These are phyloP conservation scores for Przewalskia tangutica DNA, from an alignment of 257 asterid species.

Conservation along the genomic window DNA sequence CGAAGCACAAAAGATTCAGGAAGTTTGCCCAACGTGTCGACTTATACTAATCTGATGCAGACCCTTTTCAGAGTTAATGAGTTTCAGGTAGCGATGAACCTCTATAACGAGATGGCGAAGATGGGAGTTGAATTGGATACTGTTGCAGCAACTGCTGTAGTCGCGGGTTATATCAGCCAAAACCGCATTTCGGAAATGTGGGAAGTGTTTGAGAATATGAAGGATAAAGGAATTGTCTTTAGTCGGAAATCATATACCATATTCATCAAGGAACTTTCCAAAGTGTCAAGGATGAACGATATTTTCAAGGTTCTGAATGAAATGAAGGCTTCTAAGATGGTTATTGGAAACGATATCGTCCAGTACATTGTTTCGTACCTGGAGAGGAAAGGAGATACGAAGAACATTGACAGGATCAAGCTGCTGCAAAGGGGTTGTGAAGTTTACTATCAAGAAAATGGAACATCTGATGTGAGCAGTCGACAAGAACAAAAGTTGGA, in stretches of 20 bases:
- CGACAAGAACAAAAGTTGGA: constrained; percentile 11
- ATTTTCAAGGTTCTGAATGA: constrained; percentile 42
- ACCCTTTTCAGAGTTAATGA: constrained; percentile 47
- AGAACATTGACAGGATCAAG: constrained; percentile 26
- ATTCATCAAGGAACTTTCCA: constrained; percentile 60
- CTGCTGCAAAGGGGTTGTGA: constrained; percentile 21
- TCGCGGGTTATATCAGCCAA: constrained; percentile 49
- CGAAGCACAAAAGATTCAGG: constrained; percentile 45
- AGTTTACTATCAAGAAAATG: constrained; percentile 6
- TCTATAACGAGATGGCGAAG: constrained; percentile 58
- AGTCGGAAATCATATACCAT: constrained; percentile 34
- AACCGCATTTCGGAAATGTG: constrained; percentile 51
- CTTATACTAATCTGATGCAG: constrained; percentile 60
- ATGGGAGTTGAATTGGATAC: constrained; percentile 44
- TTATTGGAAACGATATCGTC: constrained; percentile 30
- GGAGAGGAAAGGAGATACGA: constrained; percentile 44
- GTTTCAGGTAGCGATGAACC: constrained; percentile 44
- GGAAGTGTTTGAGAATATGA: constrained; percentile 43
- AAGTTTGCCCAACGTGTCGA: constrained; percentile 30
- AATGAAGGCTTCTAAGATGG: constrained; percentile 29
- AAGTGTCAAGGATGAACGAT: constrained; percentile 51
- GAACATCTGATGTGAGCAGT: constrained; percentile 6
- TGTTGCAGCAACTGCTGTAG: constrained; percentile 55
- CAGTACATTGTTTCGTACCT: constrained; percentile 30
- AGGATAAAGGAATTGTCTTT: constrained; percentile 43